phyloP scores from a whole-genome alignment of 257 asterid genomes.

The Petrea volubilis region DNA sequence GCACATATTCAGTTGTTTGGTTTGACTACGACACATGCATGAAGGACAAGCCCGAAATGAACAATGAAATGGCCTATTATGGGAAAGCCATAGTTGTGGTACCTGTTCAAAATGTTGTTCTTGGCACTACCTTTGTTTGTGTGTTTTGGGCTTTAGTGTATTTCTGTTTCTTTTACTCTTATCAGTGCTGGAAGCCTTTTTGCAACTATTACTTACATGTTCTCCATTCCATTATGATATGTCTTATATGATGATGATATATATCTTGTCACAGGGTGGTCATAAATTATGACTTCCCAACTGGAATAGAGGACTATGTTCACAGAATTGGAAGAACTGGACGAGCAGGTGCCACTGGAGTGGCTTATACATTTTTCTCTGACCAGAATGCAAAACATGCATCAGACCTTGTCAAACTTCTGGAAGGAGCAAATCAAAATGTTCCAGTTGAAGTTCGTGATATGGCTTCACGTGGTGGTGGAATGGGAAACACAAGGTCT shows the following conservation, averaged over 20 bases:
- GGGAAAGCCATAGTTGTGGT: neutral
- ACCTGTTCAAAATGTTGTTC: neutral
- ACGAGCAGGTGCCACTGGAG: slow-evolving; percentile 93
- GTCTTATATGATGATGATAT: slow-evolving; percentile 9
- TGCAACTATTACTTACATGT: neutral
- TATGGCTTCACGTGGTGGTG: slow-evolving; percentile 76
- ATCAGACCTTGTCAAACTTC: slow-evolving; percentile 71
- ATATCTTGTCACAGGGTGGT: slow-evolving; percentile 61
- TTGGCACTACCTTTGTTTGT: neutral
- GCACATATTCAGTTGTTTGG: slow-evolving; percentile 1
- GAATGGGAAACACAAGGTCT: slow-evolving; percentile 71
- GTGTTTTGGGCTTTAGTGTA: neutral
- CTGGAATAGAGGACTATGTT: slow-evolving; percentile 91
- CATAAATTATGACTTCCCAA: slow-evolving; percentile 88
- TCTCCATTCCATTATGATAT: neutral
- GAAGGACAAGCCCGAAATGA: neutral
- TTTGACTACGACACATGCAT: neutral
- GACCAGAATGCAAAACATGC: slow-evolving; percentile 80
- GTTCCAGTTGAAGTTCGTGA: slow-evolving; percentile 79
- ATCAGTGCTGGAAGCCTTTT: neutral
- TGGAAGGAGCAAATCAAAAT: slow-evolving; percentile 84
- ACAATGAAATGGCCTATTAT: neutral
- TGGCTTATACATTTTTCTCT: slow-evolving; percentile 71
- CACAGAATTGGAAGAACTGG: slow-evolving; percentile 98
- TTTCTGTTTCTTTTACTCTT: neutral